A percentile compares a stretch with the other conserved stretches of the same genome.
Conservation (phyloP, 192 early-diverging fungal genomes). For the Oehlia diaphana region DNA sequence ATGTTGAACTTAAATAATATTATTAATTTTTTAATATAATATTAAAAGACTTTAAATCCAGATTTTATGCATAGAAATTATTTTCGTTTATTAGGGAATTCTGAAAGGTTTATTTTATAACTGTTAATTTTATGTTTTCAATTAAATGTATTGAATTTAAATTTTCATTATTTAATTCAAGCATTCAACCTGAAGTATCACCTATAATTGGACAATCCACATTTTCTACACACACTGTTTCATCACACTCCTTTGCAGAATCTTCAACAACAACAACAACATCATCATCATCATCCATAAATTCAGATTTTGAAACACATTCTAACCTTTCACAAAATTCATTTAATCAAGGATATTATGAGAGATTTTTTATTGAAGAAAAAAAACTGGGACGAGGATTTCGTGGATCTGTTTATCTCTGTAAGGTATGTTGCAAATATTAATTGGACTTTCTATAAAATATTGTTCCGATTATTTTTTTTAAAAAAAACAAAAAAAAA, state of each 20-base stretch:
- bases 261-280: background rate
- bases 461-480: slow-evolving; percentile 32
- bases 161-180: background rate
- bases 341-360: slow-evolving; percentile 96
- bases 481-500: background rate
- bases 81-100: slow-evolving; percentile 53
- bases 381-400: slow-evolving; percentile 86
- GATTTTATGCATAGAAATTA: slow-evolving; percentile 57
- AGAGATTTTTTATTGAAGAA: slow-evolving; percentile 87
- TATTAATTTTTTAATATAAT: slow-evolving; percentile 2
- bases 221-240: no score
- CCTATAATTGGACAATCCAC: background rate
- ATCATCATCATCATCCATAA: slow-evolving; percentile 20
- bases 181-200: background rate
- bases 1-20: no score
- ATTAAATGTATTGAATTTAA: background rate
- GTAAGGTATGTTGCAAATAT: slow-evolving; percentile 58
- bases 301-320: background rate
- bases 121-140: background rate
- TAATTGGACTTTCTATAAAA: slow-evolving; percentile 69
- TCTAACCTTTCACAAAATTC: slow-evolving; percentile 56
- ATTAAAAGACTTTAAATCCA: slow-evolving; percentile 21
- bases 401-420: slow-evolving; percentile 88
- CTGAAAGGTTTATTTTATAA: background rate
- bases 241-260: background rate